These are phyloP conservation scores for Cornus suecica DNA, from an alignment of 148 eudicot genomes.

Conservation along the genomic window DNA sequence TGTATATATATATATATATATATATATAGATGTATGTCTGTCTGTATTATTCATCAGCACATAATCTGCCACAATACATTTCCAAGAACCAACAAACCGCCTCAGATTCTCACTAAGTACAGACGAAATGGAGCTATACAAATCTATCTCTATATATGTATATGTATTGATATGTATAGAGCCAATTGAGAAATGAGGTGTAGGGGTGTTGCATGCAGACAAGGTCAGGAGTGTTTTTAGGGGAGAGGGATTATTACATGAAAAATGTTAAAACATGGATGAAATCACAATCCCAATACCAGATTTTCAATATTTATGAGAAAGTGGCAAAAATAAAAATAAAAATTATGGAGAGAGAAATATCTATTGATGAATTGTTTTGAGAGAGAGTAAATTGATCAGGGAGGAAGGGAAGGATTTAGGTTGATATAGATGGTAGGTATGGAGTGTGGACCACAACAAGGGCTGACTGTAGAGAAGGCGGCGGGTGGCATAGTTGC, in stretches of 20 bases:
- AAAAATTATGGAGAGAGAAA: background rate
- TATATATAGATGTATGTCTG: too few relatives aligned
- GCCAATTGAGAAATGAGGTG: background rate
- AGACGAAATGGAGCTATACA: background rate
- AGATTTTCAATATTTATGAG: background rate
- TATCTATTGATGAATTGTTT: too few relatives aligned
- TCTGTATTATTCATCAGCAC: too few relatives aligned
- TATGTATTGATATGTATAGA: background rate
- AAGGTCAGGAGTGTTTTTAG: background rate
- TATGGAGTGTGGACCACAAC: background rate
- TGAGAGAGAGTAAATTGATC: background rate
- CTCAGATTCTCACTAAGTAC: background rate
- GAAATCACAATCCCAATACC: background rate
- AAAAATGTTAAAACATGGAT: constrained; percentile 1
- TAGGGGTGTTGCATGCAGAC: constrained; percentile 5
- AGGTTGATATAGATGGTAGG: background rate
- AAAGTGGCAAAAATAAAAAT: background rate
- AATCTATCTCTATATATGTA: background rate
- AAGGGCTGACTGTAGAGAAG: constrained; percentile 1
- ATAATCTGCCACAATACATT: too few relatives aligned
- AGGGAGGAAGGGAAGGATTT: background rate
- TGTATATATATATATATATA: too few relatives aligned
- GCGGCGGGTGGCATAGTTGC: constrained; percentile 20
- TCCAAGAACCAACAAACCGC: constrained; percentile 8
- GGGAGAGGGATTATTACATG: too few relatives aligned